These are phyloP conservation scores for Penicillium antarcticum DNA, from an alignment of 495 filamentous ascomycete genomes.

Conservation along the genomic window DNA sequence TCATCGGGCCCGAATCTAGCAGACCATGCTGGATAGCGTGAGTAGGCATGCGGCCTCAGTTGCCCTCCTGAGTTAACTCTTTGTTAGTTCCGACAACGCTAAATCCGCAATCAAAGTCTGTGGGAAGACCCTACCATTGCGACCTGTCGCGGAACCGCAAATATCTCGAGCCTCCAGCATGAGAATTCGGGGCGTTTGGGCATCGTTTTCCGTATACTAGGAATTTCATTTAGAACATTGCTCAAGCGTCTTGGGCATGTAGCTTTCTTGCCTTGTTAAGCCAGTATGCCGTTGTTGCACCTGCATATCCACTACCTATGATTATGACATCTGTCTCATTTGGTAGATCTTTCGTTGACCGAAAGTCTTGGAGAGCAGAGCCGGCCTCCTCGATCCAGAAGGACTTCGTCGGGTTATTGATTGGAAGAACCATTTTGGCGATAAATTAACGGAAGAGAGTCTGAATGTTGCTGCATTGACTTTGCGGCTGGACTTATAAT, in stretches of 20 bases:
- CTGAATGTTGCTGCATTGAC: neutral
- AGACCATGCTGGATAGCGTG: neutral
- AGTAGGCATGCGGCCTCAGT: neutral
- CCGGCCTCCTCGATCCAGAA: neutral
- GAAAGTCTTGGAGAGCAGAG: neutral
- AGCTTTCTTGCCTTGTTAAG: neutral
- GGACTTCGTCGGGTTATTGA: neutral
- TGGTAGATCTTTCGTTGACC: neutral
- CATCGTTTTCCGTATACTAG: neutral
- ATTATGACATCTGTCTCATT: neutral
- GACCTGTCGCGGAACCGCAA: neutral
- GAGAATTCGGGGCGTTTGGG: neutral
- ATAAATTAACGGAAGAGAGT: neutral
- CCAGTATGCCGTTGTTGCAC: neutral
- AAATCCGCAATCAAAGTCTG: neutral
- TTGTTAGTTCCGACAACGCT: neutral
- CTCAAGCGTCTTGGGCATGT: neutral
- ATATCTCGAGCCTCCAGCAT: conserved; percentile 1
- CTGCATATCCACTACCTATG: neutral
- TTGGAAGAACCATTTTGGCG: neutral
- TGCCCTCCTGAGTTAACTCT: neutral
- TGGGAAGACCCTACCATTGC: neutral
- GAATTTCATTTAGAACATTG: neutral
- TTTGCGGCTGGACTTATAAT: neutral
- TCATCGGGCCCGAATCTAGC: neutral